Evolutionary conservation across 345 rosid species (phyloP), one percentile per base, ranked within the genome.

Genomic region (Eucalyptus erythrocorys): DNA sequence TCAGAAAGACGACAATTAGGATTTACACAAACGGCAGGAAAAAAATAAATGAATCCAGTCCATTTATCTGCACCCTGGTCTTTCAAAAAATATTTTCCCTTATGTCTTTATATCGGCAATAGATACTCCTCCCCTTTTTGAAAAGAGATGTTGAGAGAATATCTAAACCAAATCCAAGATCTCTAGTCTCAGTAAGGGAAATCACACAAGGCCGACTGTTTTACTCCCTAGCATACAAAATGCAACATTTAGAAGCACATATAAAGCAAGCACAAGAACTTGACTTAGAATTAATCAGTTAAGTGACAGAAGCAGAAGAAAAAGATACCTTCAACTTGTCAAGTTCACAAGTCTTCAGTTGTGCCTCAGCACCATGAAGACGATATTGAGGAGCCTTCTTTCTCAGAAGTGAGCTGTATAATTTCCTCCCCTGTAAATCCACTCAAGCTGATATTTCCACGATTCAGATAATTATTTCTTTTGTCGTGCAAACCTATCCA

Each of bases 401-500:
- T 40, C 93, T 97, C 99, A 81, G 94, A 84, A 24, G 91, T 89
- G 87, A 97, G 95, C 92, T 94, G 95, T 49, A 91, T 47, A 53
- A 95, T 92, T 94, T 94, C 95, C 88, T 98, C 99, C 89, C 95
- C 92, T 93, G 48, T 97, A 98, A 87, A 96, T 90, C 99, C 99
- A 98, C 89, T 98, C 99, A 64, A 98, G 98, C 91, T 98, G 99
- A 93, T 89, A 92, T 93, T 90, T 98, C 99, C 85, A 95, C 96
- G 68, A 95, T 92, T 97, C 98, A 76, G 93, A 92, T 90, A 92
- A 96, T 87, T 96, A 98, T 91, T 96, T 98, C 93, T 94, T 97
- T 86, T 96, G 98, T 88, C 93, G 92, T 45, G 94, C 90, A 94
- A 95, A 96, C 30, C 96, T 94, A 89, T 96, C 99, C 90, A 68